Conservation (phyloP, 164 flowering plant species). For the Houttuynia cordata region DNA sequence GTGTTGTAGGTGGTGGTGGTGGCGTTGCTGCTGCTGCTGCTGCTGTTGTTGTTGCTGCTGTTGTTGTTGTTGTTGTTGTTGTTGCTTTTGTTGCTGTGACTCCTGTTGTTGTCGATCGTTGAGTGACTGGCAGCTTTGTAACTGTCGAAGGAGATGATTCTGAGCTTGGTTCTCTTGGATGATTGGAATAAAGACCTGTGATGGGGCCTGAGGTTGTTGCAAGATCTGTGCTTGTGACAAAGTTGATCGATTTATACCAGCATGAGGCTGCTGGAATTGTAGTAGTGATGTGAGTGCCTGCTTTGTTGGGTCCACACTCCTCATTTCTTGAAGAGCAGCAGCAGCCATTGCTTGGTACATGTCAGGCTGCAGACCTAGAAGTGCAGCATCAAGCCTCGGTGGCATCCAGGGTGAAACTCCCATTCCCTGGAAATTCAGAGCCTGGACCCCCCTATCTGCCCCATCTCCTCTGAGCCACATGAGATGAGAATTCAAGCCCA, state of each 20-base stretch:
- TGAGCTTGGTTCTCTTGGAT: slow-evolving; percentile 38
- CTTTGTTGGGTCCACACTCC: slow-evolving; percentile 48
- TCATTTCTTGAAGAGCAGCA: slow-evolving; percentile 78
- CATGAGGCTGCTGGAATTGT: slow-evolving; percentile 63
- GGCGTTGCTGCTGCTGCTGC: slow-evolving; percentile 20
- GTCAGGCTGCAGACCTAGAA: slow-evolving; percentile 67
- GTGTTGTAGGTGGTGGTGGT: slow-evolving; percentile 21
- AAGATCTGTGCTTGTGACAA: slow-evolving; percentile 51
- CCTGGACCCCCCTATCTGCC: slow-evolving; percentile 54
- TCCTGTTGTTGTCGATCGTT: slow-evolving; percentile 16
- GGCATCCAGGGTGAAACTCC: slow-evolving; percentile 81
- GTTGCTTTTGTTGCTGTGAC: not conserved
- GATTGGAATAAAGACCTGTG: slow-evolving; percentile 30
- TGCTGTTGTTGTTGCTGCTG: slow-evolving; percentile 5
- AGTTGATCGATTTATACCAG: slow-evolving; percentile 25
- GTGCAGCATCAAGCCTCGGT: slow-evolving; percentile 68
- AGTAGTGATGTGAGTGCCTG: slow-evolving; percentile 33
- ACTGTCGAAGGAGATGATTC: slow-evolving; percentile 24
- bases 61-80: slow-evolving; percentile 7
- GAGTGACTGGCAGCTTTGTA: slow-evolving; percentile 17
- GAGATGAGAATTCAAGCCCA: slow-evolving; percentile 62
- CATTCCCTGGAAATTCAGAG: slow-evolving; percentile 70
- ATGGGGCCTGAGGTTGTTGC: slow-evolving; percentile 44
- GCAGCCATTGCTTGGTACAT: slow-evolving; percentile 83
- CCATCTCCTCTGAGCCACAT: slow-evolving; percentile 75